Evolutionary conservation across 2,329 filamentous ascomycete species (phyloP).

Genomic region (Fusarium praegraminearum): DNA sequence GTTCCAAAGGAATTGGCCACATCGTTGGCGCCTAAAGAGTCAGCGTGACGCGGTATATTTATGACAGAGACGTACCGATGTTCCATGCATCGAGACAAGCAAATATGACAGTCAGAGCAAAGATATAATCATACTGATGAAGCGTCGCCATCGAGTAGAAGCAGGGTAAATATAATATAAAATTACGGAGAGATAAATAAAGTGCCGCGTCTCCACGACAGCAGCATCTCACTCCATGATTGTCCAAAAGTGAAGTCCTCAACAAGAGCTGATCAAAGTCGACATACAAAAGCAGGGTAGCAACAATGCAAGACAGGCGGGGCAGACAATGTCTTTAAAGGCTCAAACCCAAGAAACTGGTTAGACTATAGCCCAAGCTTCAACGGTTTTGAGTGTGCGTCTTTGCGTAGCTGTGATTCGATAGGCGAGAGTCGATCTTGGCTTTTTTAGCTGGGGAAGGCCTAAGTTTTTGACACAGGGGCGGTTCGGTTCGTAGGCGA

Average conservation of each 20-base stretch:
- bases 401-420: constrained; percentile 38
- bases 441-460: constrained; percentile 3
- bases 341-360: constrained; percentile 28
- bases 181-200: neutral
- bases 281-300: neutral
- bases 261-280: constrained; percentile 21
- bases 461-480: constrained; percentile 8
- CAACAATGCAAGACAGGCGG: neutral
- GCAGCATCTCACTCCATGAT: constrained; percentile 40
- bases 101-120: constrained; percentile 67
- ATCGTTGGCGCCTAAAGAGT: constrained; percentile 67
- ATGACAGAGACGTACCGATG: constrained; percentile 57
- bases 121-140: constrained; percentile 67
- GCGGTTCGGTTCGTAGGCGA: too few species aligned
- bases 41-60: neutral
- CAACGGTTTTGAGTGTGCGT: constrained; percentile 34
- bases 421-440: constrained; percentile 25
- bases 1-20: constrained; percentile 82
- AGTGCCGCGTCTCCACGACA: constrained; percentile 35
- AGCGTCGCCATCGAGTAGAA: constrained; percentile 52
- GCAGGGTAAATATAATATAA: neutral
- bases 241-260: constrained; percentile 9
- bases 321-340: constrained; percentile 8
- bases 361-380: constrained; percentile 22
- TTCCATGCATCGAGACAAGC: constrained; percentile 71